Percentiles rank a stretch among this genome's conserved stretches.
Evolutionary conservation across 352 stramenopile genomes (phyloP).

Genomic region (Elongisporangium anandrum): DNA sequence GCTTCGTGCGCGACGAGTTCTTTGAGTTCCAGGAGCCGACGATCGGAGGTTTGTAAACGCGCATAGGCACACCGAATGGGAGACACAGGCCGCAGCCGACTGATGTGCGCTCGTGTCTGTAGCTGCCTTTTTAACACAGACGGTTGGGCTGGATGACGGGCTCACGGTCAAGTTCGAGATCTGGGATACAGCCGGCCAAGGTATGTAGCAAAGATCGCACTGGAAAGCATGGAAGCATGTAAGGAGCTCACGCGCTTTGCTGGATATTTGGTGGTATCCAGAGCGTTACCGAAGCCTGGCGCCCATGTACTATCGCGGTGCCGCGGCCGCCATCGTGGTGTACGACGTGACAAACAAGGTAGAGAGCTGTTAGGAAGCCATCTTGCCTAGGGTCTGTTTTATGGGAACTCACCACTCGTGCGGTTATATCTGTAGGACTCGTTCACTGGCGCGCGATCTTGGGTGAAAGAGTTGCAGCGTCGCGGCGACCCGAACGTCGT

Average conservation of each 20-base stretch:
- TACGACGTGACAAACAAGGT: conserved; percentile 98
- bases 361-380: conserved; percentile 1
- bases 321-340: conserved; percentile 94
- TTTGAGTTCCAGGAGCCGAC: conserved; percentile 99
- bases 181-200: conserved; percentile 97
- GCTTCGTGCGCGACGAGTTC: conserved; percentile 99
- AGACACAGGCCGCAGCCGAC: not conserved
- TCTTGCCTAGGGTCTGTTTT: conserved; percentile 2
- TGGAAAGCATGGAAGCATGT: not conserved
- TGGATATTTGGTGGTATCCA: conserved; percentile 16
- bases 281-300: conserved; percentile 96
- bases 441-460: conserved; percentile 98
- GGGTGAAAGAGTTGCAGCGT: conserved; percentile 99
- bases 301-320: conserved; percentile 98
- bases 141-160: conserved; percentile 95
- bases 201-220: conserved; percentile 19
- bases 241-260: conserved; percentile 4
- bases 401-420: conserved; percentile 1
- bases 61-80: not conserved
- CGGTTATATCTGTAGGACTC: conserved; percentile 70
- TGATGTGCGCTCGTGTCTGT: conserved; percentile 5
- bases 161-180: conserved; percentile 99
- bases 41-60: conserved; percentile 79
- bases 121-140: conserved; percentile 98
- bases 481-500: conserved; percentile 97